Evolutionary conservation across 805 yeast genomes (phyloP), one percentile per base, ranked within the genome.

Genomic region (Candida palmyrensis): DNA sequence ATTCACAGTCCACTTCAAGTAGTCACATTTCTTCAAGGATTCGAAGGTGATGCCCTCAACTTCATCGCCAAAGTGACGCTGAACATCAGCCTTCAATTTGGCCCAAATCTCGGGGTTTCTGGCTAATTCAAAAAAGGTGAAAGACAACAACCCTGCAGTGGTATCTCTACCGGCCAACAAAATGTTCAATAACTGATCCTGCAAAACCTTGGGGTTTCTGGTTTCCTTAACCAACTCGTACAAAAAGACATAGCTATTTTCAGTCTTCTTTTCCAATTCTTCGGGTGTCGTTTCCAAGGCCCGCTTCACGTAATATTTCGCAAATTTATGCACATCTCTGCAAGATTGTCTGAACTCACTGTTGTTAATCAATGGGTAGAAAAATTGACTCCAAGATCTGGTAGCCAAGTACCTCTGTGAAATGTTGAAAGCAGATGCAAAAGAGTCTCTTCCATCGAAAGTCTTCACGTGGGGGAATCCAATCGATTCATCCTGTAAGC

Each of bases 131-230:
- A 45, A 56, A 13, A 59, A 38, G 6, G 53, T 35, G 12, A 48
- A 49, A 1, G 62, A 51, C 25, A 60, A 46, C 18, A 60, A 46
- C 19, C 59, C 53, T 5, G 62, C 59, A 7, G 66, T 60, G 25
- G 66, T 60, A 23, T 55, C 57, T 45, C 66, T 49, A 11, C 64
- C 66, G 3, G 66, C 66, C 20, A 62, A 39, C 51, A 62, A 53
- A 23, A 62, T 62, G 37, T 60, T 61, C 42, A 60, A 55, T 33
- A 57, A 49, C 38, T 61, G 65, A 39, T 61, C 68, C 35, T 59
- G 59, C 33, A 62, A 51, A 3, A 53, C 51, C 39, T 49, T 51
- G 8, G 59, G 60, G 41, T 62, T 47, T 39, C 55, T 51, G 7
- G 68, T 62, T 31, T 54, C 51, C 42, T 61, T 62, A 25, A 51